Evolutionary conservation across 306 rosid genomes (phyloP).

Genomic region (Luffa acutangula): DNA sequence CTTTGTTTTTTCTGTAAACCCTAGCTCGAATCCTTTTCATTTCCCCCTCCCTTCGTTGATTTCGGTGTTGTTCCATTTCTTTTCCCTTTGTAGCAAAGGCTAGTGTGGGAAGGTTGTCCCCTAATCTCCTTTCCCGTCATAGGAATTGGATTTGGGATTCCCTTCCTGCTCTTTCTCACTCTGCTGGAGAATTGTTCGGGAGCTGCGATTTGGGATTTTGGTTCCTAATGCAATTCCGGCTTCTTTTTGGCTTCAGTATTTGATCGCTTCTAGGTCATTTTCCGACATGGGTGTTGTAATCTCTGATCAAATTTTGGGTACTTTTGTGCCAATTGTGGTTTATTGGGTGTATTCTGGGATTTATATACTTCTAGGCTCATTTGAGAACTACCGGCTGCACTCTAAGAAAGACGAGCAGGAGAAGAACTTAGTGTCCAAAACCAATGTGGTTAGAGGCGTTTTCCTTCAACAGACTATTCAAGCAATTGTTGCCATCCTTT

Average conservation of each 20-base stretch:
- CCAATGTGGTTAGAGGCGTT: slow-evolving; percentile 74
- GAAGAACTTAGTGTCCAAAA: slow-evolving; percentile 82
- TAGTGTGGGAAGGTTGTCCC: slow-evolving; percentile 1
- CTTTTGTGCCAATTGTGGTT: slow-evolving; percentile 66
- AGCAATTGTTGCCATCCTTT: slow-evolving; percentile 68
- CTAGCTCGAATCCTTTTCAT: not conserved
- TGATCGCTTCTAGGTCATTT: slow-evolving; percentile 3
- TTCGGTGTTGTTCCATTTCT: not conserved
- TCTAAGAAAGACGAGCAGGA: slow-evolving; percentile 72
- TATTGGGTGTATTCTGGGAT: slow-evolving; percentile 85
- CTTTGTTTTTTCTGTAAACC: slow-evolving; percentile 10
- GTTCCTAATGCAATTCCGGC: not conserved
- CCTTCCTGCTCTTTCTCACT: not conserved
- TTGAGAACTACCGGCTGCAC: slow-evolving; percentile 67
- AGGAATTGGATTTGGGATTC: slow-evolving; percentile 9
- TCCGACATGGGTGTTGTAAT: slow-evolving; percentile 53
- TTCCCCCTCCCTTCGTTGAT: not conserved
- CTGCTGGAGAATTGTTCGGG: not conserved
- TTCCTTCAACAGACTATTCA: slow-evolving; percentile 75
- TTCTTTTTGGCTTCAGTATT: not conserved
- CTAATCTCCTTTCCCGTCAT: not conserved
- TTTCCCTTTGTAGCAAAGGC: not conserved
- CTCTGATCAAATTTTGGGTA: slow-evolving; percentile 83
- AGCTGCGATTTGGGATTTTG: not conserved
- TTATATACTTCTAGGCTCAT: slow-evolving; percentile 55